Evolutionary conservation across 768 basidiomycete genomes (phyloP).

Genomic region (Kwoniella heveanensis): DNA sequence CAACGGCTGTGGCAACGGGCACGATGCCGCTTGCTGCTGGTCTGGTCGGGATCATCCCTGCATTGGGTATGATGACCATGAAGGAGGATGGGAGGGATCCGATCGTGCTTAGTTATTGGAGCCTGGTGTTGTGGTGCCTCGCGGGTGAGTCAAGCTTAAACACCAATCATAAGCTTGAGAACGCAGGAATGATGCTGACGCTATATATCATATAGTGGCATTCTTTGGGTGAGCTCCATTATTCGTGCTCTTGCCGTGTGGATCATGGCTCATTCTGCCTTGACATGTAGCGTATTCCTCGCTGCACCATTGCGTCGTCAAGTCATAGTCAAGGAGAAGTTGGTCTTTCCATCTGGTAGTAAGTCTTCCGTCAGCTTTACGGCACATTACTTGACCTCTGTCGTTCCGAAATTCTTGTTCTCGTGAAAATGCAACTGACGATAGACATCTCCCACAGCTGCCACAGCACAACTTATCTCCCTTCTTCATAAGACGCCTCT

Average conservation of each 20-base stretch:
- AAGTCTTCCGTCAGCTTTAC: constrained; percentile 13
- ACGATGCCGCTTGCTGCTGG: constrained; percentile 59
- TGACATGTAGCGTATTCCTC: constrained; percentile 73
- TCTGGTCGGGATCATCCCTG: constrained; percentile 91
- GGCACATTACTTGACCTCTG: neutral
- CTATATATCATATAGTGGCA: constrained; percentile 66
- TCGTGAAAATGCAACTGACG: neutral
- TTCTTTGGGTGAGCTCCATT: constrained; percentile 67
- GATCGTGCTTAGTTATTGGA: constrained; percentile 71
- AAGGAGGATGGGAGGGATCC: constrained; percentile 75
- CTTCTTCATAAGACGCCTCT: constrained; percentile 69
- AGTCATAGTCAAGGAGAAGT: constrained; percentile 92
- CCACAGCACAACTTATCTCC: constrained; percentile 91
- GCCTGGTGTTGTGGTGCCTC: constrained; percentile 80
- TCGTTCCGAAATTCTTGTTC: neutral
- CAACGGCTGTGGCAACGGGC: constrained; percentile 93
- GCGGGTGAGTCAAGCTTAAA: constrained; percentile 65
- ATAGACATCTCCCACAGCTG: constrained; percentile 58
- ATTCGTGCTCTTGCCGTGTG: constrained; percentile 58
- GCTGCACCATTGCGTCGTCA: constrained; percentile 92
- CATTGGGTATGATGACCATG: constrained; percentile 74
- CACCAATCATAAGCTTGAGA: constrained; percentile 28
- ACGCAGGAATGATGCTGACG: neutral
- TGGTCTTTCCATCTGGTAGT: constrained; percentile 88
- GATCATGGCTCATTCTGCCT: neutral